Evolutionary conservation across 23 red algal species (phyloP), one percentile per base, ranked within the genome.

Genomic region (Rhodosorus marinus): DNA sequence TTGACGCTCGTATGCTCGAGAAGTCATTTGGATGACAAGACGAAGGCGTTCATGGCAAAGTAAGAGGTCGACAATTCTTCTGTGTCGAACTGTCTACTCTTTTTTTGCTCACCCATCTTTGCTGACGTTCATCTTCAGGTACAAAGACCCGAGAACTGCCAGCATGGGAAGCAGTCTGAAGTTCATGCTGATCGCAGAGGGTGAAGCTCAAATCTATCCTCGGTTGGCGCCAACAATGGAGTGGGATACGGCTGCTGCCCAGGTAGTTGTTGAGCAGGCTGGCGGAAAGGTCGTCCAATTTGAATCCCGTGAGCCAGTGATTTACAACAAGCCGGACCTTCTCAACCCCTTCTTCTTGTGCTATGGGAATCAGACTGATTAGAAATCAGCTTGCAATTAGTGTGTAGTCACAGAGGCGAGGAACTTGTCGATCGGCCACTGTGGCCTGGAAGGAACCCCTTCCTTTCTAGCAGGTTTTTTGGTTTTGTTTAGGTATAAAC

Each of bases 221-320:
- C 48, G 76, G 32, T 52, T 82, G 51, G 76, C 76, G 30, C 76
- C 76, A 5, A 82, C 76, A 14, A 82, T 82, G 76, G 76, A 82
- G 57, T 82, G 76, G 76, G 76, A 82, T 40, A 82, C 76, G n/a
- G 76, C 76, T 35, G 76, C 76, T 0, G 64, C 57, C 32, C 76
- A 82, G 55, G 69, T 82, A 26, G 50, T 82, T 49, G 76, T 82
- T 3, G 76, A 82, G 47, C 66, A 82, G 35, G 76, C 76, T 0
- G 76, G 76, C 1, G 76, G 76, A 14, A 1, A 53, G 40, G 76
- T 82, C 26, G 43, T 82, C 7, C 23, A 53, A 17, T 47, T 38
- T 15, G 76, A 82, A 0, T 72, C 76, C 5, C 33, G 52, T n/a
- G 74, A 82, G 36, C 76, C 76, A 29, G 14, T 82, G 28, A 70